Evolutionary conservation across 1,284 basidiomycete species (phyloP), one percentile per base, ranked within the genome.

Genomic region (Vanrija sp.): DNA sequence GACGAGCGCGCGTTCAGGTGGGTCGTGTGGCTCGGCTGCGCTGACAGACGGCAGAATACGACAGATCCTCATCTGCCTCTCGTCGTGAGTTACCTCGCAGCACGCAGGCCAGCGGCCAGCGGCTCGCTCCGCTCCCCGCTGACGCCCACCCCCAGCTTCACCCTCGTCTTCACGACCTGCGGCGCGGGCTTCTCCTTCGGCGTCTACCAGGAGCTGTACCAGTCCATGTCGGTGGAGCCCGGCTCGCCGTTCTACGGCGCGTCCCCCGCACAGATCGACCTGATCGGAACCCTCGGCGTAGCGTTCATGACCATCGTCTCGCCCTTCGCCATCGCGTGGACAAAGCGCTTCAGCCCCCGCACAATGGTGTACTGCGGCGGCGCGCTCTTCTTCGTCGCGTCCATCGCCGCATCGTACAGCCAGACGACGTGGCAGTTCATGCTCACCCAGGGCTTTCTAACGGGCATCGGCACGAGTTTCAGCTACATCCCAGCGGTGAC

Each of bases 121-220:
- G 8, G 12, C 25, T 8, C 5, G 31, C 31, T 31, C 12, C 59
- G 49, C 23, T 31, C 45, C 7, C n/a, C 56, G 15, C 25, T 53
- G 2, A 61, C 61, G 41, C 57, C 57, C 46, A 23, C 52, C 4
- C 51, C 61, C 7, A 49, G 52, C 14, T 65, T 65, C 43, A 25
- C 53, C 18, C 36, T 62, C 20, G 51, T 59, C n/a, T 68, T 66
- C 46, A 68, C 63, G 2, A 61, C 60, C 8, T 68, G 66, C 53
- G 66, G 66, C 14, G 56, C 60, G 25, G 47, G 62, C 46, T 68
- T 68, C 55, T 55, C 65, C 22, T 68, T 65, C 38, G 66, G 66
- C 20, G 63, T 66, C n/a, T 68, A 62, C 46, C 66, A 68, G 47
- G 66, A 65, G 19, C 59, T 66, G 41, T 68, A 68, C 53, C 61